A percentile compares a stretch with the other conserved stretches of the same genome.
These are phyloP conservation scores for Eucalyptus polyanthemos DNA, from an alignment of 345 rosid genomes.

Conservation along the genomic window DNA sequence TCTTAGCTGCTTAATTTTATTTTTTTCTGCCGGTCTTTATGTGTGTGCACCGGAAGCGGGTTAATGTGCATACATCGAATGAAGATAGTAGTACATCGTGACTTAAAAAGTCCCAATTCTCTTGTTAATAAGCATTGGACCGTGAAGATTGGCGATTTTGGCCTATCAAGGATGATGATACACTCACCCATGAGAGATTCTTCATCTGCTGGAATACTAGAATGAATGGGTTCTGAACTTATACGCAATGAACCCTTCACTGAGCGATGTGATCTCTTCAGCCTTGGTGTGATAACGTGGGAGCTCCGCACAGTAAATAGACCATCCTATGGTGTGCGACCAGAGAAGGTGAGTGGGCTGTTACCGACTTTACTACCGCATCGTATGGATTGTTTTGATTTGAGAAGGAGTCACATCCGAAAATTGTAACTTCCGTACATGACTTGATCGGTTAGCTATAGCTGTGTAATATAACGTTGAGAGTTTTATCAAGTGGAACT, in stretches of 20 bases:
- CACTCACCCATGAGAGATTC: conserved; percentile 56
- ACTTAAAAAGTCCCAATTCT: conserved; percentile 78
- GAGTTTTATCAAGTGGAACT: neutral
- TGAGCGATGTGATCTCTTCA: conserved; percentile 93
- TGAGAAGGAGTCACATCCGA: neutral
- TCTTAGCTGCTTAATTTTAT: neutral
- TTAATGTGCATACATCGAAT: conserved; percentile 92
- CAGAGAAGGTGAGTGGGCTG: conserved; percentile 47
- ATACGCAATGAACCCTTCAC: conserved; percentile 81
- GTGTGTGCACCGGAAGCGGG: conserved; percentile 9
- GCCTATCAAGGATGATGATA: conserved; percentile 82
- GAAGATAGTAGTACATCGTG: conserved; percentile 77
- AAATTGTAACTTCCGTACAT: neutral
- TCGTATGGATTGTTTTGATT: neutral
- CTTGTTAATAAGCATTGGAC: conserved; percentile 81
- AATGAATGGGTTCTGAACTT: conserved; percentile 99
- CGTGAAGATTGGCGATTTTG: conserved; percentile 94
- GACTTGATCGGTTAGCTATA: neutral
- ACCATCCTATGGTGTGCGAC: conserved; percentile 96
- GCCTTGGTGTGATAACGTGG: conserved; percentile 98
- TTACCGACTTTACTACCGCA: neutral
- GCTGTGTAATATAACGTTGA: neutral
- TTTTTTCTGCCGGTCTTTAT: neutral
- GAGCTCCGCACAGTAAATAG: conserved; percentile 79
- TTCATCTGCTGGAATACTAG: conserved; percentile 92